A percentile compares a stretch with the other conserved stretches of the same genome.
phyloP scores from a whole-genome alignment of 352 stramenopile genomes.

The Phytophthora pseudosyringae region DNA sequence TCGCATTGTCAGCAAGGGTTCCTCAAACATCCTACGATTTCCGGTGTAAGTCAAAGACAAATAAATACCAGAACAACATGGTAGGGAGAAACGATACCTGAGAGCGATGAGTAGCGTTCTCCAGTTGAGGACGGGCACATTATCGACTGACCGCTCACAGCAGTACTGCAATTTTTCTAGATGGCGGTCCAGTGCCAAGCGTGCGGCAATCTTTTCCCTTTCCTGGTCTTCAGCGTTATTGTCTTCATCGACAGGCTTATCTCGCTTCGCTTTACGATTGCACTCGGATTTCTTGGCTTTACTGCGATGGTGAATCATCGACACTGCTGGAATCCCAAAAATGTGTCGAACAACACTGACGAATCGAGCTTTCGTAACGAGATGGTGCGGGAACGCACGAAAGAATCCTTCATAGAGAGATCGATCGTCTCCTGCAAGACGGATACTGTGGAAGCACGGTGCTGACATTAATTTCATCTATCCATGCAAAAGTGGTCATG shows the following conservation, averaged over 20 bases:
- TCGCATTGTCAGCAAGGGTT: slow-evolving; percentile 58
- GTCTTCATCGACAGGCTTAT: not conserved
- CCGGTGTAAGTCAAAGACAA: not conserved
- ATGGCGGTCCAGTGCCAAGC: slow-evolving; percentile 49
- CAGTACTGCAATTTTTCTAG: slow-evolving; percentile 69
- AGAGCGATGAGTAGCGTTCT: slow-evolving; percentile 60
- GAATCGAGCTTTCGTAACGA: slow-evolving; percentile 75
- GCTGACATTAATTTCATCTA: slow-evolving; percentile 49
- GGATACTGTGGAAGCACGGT: slow-evolving; percentile 54
- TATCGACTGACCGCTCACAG: slow-evolving; percentile 58
- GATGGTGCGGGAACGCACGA: slow-evolving; percentile 69
- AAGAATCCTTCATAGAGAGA: slow-evolving; percentile 76
- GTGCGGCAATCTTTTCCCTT: slow-evolving; percentile 8
- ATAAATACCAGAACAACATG: not conserved
- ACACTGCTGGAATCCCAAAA: slow-evolving; percentile 43
- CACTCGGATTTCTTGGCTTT: slow-evolving; percentile 14
- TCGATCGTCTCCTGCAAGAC: slow-evolving; percentile 62
- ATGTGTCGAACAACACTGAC: slow-evolving; percentile 66
- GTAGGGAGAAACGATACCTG: slow-evolving; percentile 35
- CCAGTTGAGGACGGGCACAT: slow-evolving; percentile 73
- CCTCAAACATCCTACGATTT: slow-evolving; percentile 50
- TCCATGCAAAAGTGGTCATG: not conserved
- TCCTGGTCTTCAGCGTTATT: slow-evolving; percentile 23
- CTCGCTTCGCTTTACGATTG: slow-evolving; percentile 2
- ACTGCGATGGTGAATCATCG: slow-evolving; percentile 25